phyloP scores from a whole-genome alignment of 2,329 filamentous ascomycete species.

The Domatiomyces globalis region DNA sequence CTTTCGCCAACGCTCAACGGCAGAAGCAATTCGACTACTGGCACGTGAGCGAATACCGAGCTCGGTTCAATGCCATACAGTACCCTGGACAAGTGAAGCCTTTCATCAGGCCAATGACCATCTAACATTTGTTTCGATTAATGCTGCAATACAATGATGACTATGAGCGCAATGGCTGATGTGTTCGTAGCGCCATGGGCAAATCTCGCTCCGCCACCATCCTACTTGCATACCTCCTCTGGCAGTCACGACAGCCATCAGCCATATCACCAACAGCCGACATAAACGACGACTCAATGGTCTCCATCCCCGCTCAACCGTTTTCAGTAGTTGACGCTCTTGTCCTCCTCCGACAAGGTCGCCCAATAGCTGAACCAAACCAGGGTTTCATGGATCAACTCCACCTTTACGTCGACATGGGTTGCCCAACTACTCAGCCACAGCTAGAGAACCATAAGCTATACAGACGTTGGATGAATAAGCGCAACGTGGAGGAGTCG shows the following conservation, averaged over 20 bases:
- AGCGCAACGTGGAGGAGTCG: constrained; percentile 50
- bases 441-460: constrained; percentile 42
- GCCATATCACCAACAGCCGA: not conserved
- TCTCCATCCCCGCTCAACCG: constrained; percentile 38
- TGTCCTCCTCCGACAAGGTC: constrained; percentile 50
- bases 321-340: constrained; percentile 39
- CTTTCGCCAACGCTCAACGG: no score
- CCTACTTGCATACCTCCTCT: constrained; percentile 71
- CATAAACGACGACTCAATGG: constrained; percentile 25
- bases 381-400: constrained; percentile 82
- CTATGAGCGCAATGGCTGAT: not conserved
- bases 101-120: no score
- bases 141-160: not conserved
- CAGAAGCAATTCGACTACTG: no score
- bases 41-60: not conserved
- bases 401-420: constrained; percentile 75
- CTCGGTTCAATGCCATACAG: not conserved
- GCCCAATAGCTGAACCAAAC: constrained; percentile 77
- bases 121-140: not conserved
- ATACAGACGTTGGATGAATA: constrained; percentile 69
- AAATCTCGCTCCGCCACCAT: constrained; percentile 84
- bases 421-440: constrained; percentile 56
- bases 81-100: not conserved
- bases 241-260: constrained; percentile 22
- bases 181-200: constrained; percentile 65